Conservation (phyloP, 2,329 filamentous ascomycete genomes). For the Triangularia verruculosa region DNA sequence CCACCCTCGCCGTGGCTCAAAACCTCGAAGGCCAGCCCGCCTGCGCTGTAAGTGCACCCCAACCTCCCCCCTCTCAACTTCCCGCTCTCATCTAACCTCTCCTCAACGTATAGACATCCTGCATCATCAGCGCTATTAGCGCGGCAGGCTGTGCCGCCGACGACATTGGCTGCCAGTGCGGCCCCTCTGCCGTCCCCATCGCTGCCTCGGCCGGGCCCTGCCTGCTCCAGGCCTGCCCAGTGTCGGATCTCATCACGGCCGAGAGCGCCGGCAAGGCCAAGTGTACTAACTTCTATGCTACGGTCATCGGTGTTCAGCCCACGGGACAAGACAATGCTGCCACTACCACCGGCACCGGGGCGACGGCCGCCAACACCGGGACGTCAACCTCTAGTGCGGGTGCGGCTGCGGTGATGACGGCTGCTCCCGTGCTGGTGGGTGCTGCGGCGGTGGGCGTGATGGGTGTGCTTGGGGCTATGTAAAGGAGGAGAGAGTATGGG, state of each 20-base stretch:
- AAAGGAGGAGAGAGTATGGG: slow-evolving; percentile 54
- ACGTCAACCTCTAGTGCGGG: slow-evolving; percentile 9
- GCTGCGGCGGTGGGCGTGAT: slow-evolving; percentile 7
- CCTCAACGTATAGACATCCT: slow-evolving; percentile 38
- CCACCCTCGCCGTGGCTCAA: slow-evolving; percentile 33
- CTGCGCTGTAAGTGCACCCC: slow-evolving; percentile 35
- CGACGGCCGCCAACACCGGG: background rate
- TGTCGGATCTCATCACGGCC: slow-evolving; percentile 30
- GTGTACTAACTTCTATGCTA: slow-evolving; percentile 19
- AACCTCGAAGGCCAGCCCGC: slow-evolving; percentile 36
- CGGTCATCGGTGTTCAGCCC: background rate
- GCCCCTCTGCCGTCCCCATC: slow-evolving; percentile 27
- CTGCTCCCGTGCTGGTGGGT: background rate
- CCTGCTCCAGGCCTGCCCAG: slow-evolving; percentile 33
- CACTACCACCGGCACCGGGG: background rate
- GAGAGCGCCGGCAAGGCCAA: slow-evolving; percentile 30
- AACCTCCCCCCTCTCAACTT: background rate
- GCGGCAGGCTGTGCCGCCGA: slow-evolving; percentile 45
- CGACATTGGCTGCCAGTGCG: slow-evolving; percentile 53
- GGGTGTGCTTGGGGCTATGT: slow-evolving; percentile 15
- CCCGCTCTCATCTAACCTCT: background rate
- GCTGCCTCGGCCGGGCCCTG: slow-evolving; percentile 31
- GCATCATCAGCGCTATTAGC: slow-evolving; percentile 45
- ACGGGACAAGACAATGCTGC: background rate
- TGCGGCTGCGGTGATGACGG: background rate